Conservation (phyloP, 805 yeast genomes). For the Metschnikowia colocasiae region DNA sequence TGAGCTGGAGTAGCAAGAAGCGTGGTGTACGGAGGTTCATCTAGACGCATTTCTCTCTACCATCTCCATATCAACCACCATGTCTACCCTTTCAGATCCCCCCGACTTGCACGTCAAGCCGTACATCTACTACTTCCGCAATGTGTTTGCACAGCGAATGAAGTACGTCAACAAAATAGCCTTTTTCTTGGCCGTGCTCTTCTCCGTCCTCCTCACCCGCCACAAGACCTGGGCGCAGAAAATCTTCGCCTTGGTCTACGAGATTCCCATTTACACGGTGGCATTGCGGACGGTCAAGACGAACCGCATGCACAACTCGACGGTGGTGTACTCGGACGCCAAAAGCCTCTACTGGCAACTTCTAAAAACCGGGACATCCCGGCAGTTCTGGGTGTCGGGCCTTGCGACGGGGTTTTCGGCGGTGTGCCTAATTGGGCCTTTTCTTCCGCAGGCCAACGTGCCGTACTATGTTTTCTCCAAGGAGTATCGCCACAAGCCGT, state of each 20-base stretch:
- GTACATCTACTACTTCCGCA: constrained; percentile 26
- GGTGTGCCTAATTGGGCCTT: constrained; percentile 22
- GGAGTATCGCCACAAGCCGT: constrained; percentile 37
- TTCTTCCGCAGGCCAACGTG: constrained; percentile 21
- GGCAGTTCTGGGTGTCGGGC: constrained; percentile 2
- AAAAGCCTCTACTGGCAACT: constrained; percentile 35
- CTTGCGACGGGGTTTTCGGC: constrained; percentile 20
- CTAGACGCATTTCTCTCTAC: not conserved
- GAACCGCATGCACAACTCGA: constrained; percentile 23
- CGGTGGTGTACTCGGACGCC: constrained; percentile 30
- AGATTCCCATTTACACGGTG: constrained; percentile 31
- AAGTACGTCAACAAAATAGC: constrained; percentile 33
- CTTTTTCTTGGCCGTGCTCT: constrained; percentile 24
- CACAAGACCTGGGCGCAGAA: constrained; percentile 30
- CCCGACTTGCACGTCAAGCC: constrained; percentile 10
- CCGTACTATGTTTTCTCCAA: constrained; percentile 34
- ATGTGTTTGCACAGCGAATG: constrained; percentile 34
- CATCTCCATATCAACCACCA: constrained; percentile 1
- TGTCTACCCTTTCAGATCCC: constrained; percentile 8
- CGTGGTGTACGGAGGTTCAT: not conserved
- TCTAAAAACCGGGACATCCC: not conserved
- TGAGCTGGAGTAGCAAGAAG: not conserved
- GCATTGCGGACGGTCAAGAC: constrained; percentile 28
- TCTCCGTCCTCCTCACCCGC: constrained; percentile 24
- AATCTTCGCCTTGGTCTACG: constrained; percentile 21